Percentiles rank a stretch among this genome's conserved stretches.
These are phyloP conservation scores for Phanerochaete sordida DNA, from an alignment of 768 basidiomycete genomes.

Conservation along the genomic window DNA sequence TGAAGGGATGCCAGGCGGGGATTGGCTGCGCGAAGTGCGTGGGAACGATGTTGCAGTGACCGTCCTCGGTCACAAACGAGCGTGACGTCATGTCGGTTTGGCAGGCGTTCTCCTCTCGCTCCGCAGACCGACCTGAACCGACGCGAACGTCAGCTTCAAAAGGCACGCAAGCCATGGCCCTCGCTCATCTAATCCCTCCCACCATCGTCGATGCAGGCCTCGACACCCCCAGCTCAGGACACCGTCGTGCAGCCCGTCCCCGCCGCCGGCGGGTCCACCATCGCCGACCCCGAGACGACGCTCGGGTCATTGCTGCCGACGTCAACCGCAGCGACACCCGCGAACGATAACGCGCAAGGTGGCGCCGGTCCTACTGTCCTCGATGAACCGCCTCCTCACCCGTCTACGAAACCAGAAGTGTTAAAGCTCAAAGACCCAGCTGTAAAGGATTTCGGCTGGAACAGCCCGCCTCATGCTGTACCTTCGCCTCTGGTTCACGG, in stretches of 20 bases:
- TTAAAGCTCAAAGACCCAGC: constrained; percentile 24
- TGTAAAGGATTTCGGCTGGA: constrained; percentile 26
- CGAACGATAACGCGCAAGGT: background rate
- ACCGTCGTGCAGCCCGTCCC: background rate
- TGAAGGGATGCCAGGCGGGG: background rate
- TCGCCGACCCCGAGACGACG: background rate
- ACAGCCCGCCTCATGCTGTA: constrained; percentile 15
- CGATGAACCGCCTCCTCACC: constrained; percentile 15
- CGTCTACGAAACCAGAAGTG: constrained; percentile 7
- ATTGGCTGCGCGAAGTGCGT: background rate
- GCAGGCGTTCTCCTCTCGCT: constrained; percentile 4
- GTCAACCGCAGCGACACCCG: background rate
- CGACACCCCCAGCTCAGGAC: background rate
- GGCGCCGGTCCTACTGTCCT: constrained; percentile 4
- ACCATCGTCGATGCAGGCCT: background rate
- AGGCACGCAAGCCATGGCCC: background rate
- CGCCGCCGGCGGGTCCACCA: background rate
- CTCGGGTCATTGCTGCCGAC: background rate
- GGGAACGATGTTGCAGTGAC: background rate
- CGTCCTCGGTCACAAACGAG: background rate
- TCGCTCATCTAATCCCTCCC: background rate
- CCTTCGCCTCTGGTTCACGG: constrained; percentile 30
- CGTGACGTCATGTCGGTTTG: constrained; percentile 6
- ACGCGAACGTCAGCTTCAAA: background rate
- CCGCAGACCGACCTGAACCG: constrained; percentile 2